These are phyloP conservation scores for Malus hybrid DNA, from an alignment of 331 rosid species.

Conservation along the genomic window DNA sequence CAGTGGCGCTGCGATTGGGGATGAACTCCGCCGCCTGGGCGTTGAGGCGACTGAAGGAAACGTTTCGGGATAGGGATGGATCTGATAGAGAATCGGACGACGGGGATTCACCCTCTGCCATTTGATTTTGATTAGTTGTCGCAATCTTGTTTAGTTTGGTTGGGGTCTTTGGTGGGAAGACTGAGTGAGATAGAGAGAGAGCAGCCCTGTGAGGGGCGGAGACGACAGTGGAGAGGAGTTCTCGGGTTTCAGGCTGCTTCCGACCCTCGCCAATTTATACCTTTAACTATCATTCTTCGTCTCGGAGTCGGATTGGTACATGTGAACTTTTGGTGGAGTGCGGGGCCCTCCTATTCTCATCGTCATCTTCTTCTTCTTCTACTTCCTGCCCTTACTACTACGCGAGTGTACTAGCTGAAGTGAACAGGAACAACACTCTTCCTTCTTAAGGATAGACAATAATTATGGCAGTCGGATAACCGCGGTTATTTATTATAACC, in stretches of 20 bases:
- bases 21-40: constrained; percentile 90
- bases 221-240: constrained; percentile 14
- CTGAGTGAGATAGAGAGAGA: background rate
- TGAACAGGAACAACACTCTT: too few relatives aligned
- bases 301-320: background rate
- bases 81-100: constrained; percentile 26
- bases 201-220: constrained; percentile 3
- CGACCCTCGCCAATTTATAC: background rate
- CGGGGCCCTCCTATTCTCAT: background rate
- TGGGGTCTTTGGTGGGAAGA: background rate
- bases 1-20: constrained; percentile 34
- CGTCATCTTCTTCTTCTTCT: background rate
- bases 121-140: background rate
- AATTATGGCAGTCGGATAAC: too few relatives aligned
- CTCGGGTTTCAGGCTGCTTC: constrained; percentile 4
- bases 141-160: background rate
- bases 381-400: background rate
- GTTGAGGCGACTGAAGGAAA: constrained; percentile 76
- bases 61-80: constrained; percentile 45
- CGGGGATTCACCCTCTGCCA: constrained; percentile 37
- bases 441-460: too few relatives aligned
- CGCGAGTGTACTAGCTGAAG: too few relatives aligned
- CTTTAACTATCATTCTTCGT: background rate
- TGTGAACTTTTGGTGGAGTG: background rate
- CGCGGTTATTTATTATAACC: too few relatives aligned